Conservation (phyloP, 371 early-diverging fungal genomes). For the Apophysomyces trapeziformis region DNA sequence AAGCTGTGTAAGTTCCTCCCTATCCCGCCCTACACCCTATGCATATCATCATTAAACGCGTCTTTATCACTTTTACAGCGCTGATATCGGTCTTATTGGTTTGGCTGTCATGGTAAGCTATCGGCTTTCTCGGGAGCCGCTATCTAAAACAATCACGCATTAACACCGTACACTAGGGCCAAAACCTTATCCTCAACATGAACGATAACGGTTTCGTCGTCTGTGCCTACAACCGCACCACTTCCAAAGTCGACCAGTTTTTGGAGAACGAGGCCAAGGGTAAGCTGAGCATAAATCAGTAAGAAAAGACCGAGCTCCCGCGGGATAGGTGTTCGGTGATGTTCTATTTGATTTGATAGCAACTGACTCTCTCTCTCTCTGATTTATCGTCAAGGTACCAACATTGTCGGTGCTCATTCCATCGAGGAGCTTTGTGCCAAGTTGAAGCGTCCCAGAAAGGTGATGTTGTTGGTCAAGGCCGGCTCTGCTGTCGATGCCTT, state of each 20-base stretch:
- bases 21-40: too few relatives aligned
- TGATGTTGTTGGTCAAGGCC: constrained; percentile 98
- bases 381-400: constrained; percentile 63
- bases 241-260: constrained; percentile 93
- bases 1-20: constrained; percentile 13
- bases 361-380: neutral
- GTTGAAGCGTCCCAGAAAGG: constrained; percentile 94
- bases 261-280: constrained; percentile 96
- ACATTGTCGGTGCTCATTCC: constrained; percentile 92
- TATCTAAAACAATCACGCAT: constrained; percentile 1
- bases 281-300: constrained; percentile 19
- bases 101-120: constrained; percentile 97
- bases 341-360: neutral
- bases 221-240: constrained; percentile 98
- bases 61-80: constrained; percentile 54
- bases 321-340: too few relatives aligned
- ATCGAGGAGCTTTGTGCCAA: constrained; percentile 91
- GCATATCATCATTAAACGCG: neutral
- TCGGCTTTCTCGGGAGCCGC: neutral
- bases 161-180: constrained; percentile 70
- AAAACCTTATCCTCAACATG: constrained; percentile 98
- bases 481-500: constrained; percentile 96
- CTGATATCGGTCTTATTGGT: constrained; percentile 99
- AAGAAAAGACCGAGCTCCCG: too few relatives aligned
- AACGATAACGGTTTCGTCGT: constrained; percentile 94